phyloP scores from a whole-genome alignment of 176 grass and related monocot genomes.

The Juncus effusus region DNA sequence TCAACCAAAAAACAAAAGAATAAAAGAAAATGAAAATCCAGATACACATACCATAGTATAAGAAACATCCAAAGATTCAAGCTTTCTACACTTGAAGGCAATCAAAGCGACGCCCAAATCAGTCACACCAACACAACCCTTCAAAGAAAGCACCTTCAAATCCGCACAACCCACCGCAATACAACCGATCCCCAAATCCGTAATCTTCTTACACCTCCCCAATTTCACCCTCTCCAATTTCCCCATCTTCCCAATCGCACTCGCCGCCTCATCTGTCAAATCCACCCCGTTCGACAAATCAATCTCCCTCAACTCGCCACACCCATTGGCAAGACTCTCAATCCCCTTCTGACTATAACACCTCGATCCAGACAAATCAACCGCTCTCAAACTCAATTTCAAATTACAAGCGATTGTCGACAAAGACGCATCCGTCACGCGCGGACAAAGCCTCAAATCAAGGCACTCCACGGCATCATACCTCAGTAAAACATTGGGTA shows the following conservation, averaged over 20 bases:
- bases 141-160: conserved; percentile 60
- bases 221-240: conserved; percentile 39
- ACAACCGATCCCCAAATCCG: conserved; percentile 76
- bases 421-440: conserved; percentile 39
- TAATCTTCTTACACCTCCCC: conserved; percentile 56
- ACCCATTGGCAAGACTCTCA: conserved; percentile 37
- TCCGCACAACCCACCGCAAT: conserved; percentile 66
- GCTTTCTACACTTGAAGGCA: conserved; percentile 64
- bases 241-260: conserved; percentile 36
- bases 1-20: conserved; percentile 14
- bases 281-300: conserved; percentile 69
- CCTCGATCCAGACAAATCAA: conserved; percentile 62
- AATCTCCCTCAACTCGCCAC: conserved; percentile 44
- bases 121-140: conserved; percentile 63
- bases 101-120: conserved; percentile 63
- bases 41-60: conserved; percentile 55
- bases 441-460: conserved; percentile 72
- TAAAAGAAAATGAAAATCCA: conserved; percentile 13
- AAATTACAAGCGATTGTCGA: background rate
- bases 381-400: conserved; percentile 22
- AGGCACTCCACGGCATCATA: conserved; percentile 40
- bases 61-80: conserved; percentile 61
- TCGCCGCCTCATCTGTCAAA: conserved; percentile 41
- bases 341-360: conserved; percentile 48
- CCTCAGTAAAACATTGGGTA: conserved; percentile 39